Evolutionary conservation across 805 yeast species (phyloP).

Genomic region (Candida sanyiensis): DNA sequence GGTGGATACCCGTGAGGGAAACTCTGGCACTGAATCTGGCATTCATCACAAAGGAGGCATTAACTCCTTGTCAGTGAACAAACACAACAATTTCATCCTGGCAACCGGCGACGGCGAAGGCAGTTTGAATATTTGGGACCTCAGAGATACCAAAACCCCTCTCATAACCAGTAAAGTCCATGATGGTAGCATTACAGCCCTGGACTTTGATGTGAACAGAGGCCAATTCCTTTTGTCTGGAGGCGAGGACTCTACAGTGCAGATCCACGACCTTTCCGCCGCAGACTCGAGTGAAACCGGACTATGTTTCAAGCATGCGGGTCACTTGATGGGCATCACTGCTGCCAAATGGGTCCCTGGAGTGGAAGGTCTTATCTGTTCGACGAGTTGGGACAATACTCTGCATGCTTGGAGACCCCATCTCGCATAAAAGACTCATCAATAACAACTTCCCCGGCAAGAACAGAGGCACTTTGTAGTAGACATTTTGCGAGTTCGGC

Average conservation of each 20-base stretch:
- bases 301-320: conserved; percentile 66
- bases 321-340: conserved; percentile 82
- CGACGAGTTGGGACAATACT: conserved; percentile 80
- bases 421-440: too few species aligned
- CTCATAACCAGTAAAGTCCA: conserved; percentile 34
- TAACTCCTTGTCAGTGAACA: conserved; percentile 57
- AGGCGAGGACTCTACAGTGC: conserved; percentile 58
- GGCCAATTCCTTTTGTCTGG: conserved; percentile 45
- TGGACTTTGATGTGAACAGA: conserved; percentile 4
- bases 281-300: conserved; percentile 26
- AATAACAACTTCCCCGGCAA: too few species aligned
- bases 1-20: conserved; percentile 44
- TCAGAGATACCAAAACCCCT: conserved; percentile 40
- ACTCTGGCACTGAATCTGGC: conserved; percentile 6
- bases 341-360: conserved; percentile 80
- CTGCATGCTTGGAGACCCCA: conserved; percentile 71
- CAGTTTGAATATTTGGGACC: conserved; percentile 54
- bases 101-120: conserved; percentile 68
- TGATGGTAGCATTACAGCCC: conserved; percentile 45
- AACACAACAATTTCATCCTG: conserved; percentile 46
- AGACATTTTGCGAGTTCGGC: too few species aligned
- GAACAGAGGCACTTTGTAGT: too few species aligned
- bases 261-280: conserved; percentile 49
- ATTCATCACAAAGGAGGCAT: conserved; percentile 34
- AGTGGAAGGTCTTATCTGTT: conserved; percentile 56